Evolutionary conservation across 2,329 filamentous ascomycete genomes (phyloP).

Genomic region (Dryadomyces quercus-mongolicae): DNA sequence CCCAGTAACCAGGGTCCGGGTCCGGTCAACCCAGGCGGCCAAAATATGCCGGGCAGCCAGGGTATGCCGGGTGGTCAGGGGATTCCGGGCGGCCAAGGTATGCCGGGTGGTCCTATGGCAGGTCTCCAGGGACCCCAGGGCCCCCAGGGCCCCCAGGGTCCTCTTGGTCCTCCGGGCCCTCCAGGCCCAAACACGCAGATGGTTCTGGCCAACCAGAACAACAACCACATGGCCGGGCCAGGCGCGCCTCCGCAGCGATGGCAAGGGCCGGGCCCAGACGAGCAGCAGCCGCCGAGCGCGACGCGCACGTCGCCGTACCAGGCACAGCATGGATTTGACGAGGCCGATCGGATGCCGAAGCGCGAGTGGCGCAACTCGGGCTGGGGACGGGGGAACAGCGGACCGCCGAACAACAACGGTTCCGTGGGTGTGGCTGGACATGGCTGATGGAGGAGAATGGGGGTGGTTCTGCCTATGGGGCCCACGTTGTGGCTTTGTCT

Average conservation of each 20-base stretch:
- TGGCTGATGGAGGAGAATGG: slow-evolving; percentile 16
- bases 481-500: background rate
- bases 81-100: background rate
- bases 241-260: slow-evolving; percentile 32
- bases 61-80: too few relatives aligned
- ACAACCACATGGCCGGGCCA: background rate
- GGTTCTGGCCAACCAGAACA: background rate
- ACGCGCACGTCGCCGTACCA: slow-evolving; percentile 26
- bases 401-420: slow-evolving; percentile 18
- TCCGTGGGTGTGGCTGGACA: slow-evolving; percentile 36
- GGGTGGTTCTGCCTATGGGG: background rate
- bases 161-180: too few relatives aligned
- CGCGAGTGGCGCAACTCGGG: slow-evolving; percentile 47
- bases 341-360: slow-evolving; percentile 27
- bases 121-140: too few relatives aligned
- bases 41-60: background rate
- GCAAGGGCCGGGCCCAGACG: slow-evolving; percentile 22
- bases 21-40: slow-evolving; percentile 9
- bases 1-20: too few relatives aligned
- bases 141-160: too few relatives aligned
- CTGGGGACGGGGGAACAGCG: slow-evolving; percentile 32
- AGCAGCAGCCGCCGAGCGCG: background rate
- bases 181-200: background rate
- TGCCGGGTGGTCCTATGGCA: too few relatives aligned
- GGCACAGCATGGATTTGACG: slow-evolving; percentile 24